Percentiles rank a stretch among this genome's conserved stretches.
These are phyloP conservation scores for Scleroderma citrinum DNA, from an alignment of 768 basidiomycete species.

Conservation along the genomic window DNA sequence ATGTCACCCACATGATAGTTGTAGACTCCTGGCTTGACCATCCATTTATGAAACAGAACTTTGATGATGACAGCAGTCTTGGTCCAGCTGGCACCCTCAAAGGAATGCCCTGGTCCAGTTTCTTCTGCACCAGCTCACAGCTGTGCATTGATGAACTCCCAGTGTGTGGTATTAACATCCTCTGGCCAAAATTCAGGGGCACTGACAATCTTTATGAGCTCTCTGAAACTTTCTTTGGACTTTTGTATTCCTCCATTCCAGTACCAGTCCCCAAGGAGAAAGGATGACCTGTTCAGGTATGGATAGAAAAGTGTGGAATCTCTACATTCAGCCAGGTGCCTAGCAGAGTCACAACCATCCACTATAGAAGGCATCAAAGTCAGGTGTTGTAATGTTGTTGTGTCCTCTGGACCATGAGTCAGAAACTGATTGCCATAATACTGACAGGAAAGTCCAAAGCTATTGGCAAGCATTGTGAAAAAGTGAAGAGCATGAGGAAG, in stretches of 20 bases:
- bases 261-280: conserved; percentile 20
- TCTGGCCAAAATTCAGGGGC: conserved; percentile 7
- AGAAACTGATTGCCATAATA: too few relatives aligned
- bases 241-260: conserved; percentile 14
- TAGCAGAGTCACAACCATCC: too few relatives aligned
- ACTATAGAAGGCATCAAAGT: too few relatives aligned
- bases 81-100: conserved; percentile 1
- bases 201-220: conserved; percentile 12
- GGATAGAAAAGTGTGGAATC: conserved; percentile 3
- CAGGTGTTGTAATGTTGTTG: too few relatives aligned
- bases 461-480: too few relatives aligned
- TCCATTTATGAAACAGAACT: conserved; percentile 1
- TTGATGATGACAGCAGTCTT: not conserved
- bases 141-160: conserved; percentile 4
- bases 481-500: too few relatives aligned
- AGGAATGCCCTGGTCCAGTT: not conserved
- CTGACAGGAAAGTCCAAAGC: too few relatives aligned
- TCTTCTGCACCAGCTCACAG: conserved; percentile 4
- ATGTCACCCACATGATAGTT: conserved; percentile 4
- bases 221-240: conserved; percentile 6
- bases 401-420: too few relatives aligned
- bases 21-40: not conserved
- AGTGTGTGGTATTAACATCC: conserved; percentile 7
- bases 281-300: conserved; percentile 19
- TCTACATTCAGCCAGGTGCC: too few relatives aligned